These are phyloP conservation scores for Diaporthe sp. DNA, from an alignment of 2,329 filamentous ascomycete species.

Conservation along the genomic window DNA sequence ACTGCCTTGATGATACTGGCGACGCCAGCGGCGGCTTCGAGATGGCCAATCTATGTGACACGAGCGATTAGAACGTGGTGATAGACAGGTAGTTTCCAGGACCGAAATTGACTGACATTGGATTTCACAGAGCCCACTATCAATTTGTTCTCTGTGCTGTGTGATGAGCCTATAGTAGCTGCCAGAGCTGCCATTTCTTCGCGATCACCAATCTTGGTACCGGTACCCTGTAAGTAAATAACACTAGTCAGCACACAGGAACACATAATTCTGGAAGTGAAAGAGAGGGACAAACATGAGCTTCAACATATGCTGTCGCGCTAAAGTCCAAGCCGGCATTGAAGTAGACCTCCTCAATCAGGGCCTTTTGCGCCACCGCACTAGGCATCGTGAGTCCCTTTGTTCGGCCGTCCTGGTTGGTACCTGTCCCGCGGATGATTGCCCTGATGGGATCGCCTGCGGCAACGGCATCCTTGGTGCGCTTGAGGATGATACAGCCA, in stretches of 20 bases:
- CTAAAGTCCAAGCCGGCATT: slow-evolving; percentile 40
- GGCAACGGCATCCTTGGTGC: slow-evolving; percentile 58
- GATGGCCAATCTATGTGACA: slow-evolving; percentile 39
- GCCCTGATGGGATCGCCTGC: slow-evolving; percentile 61
- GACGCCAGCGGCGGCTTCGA: slow-evolving; percentile 25
- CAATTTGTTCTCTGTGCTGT: neutral
- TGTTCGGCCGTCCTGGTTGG: slow-evolving; percentile 58
- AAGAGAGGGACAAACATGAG: slow-evolving; percentile 44
- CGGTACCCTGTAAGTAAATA: neutral
- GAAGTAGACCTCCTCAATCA: slow-evolving; percentile 44
- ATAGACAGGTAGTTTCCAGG: neutral
- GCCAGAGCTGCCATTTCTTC: slow-evolving; percentile 27
- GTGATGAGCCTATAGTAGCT: slow-evolving; percentile 1
- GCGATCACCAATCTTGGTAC: slow-evolving; percentile 17
- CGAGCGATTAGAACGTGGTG: neutral
- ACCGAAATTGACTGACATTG: neutral
- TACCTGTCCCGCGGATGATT: slow-evolving; percentile 54
- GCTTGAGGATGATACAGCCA: slow-evolving; percentile 62
- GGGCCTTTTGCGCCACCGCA: slow-evolving; percentile 43
- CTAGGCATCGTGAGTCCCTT: slow-evolving; percentile 54
- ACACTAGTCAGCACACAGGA: neutral
- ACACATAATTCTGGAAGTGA: neutral
- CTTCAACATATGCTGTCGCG: slow-evolving; percentile 47
- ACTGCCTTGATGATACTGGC: slow-evolving; percentile 34
- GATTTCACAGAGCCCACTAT: slow-evolving; percentile 44